Evolutionary conservation across 306 rosid species (phyloP).

Genomic region (Pterocarpus macrocarpus): DNA sequence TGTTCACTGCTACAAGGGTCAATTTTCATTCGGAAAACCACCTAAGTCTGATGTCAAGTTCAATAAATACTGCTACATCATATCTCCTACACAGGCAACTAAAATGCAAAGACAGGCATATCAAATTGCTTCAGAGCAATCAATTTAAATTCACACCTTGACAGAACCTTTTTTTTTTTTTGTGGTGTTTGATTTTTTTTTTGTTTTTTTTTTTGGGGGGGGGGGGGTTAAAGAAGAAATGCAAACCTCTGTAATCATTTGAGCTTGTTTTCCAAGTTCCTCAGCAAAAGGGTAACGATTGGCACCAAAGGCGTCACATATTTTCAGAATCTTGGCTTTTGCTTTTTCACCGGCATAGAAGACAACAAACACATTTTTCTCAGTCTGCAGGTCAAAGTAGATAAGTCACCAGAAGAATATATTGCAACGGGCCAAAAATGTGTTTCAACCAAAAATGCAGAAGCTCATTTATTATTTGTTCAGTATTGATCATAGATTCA

Average conservation of each 20-base stretch:
- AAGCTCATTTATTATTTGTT: constrained; percentile 4
- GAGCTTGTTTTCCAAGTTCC: constrained; percentile 63
- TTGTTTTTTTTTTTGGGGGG: too few relatives aligned
- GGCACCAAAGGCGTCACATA: constrained; percentile 97
- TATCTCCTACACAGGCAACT: constrained; percentile 20
- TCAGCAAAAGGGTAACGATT: constrained; percentile 94
- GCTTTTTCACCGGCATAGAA: constrained; percentile 93
- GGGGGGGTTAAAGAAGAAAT: background rate
- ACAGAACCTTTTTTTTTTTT: too few relatives aligned
- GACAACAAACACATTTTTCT: constrained; percentile 93
- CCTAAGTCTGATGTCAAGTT: constrained; percentile 10
- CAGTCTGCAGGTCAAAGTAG: constrained; percentile 66
- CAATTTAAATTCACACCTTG: constrained; percentile 26
- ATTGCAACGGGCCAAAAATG: background rate
- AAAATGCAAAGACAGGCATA: constrained; percentile 8
- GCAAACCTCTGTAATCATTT: constrained; percentile 63
- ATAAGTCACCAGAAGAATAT: constrained; percentile 26
- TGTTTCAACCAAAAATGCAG: constrained; percentile 11
- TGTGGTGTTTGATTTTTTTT: too few relatives aligned
- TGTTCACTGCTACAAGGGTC: constrained; percentile 23
- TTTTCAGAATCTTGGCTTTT: constrained; percentile 88
- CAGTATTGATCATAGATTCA: constrained; percentile 30
- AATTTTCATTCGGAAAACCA: constrained; percentile 5
- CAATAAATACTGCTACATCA: background rate
- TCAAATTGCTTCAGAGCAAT: background rate